Evolutionary conservation across 805 yeast genomes (phyloP), one percentile per base, ranked within the genome.

Genomic region (Metahyphopichia silvanorum): DNA sequence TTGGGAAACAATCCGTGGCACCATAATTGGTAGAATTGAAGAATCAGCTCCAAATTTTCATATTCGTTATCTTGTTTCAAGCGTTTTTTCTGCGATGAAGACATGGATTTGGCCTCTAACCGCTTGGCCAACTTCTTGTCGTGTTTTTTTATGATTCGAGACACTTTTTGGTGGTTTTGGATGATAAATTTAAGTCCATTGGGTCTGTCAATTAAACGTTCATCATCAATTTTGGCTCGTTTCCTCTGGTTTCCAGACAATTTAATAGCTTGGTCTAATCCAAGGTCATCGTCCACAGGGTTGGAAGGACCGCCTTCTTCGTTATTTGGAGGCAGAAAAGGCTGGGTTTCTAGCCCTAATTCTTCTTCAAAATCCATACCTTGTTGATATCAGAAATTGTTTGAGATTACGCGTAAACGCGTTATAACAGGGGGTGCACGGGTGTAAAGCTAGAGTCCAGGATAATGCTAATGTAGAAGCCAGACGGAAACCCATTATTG

Each of bases 1-100:
- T 82, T 84, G 4, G 96, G 95, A 49, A 73, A 86, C 23, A 87
- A 62, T 1, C 69, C 63, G 35, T 66, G 71, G 43, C 71, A 66
- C 73, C 73, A 66, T 16, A 66, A 48, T 40, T 66, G 71, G 46
- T 66, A 66, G 44, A 64, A 66, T 44, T 65, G 67, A 21, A 66
- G 42, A 1, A 63, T 53, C 1, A 62, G 47, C 2, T 59, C 44
- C 29, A 66, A 42, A 35, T 66, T 66, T 12, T 55, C 50, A 25
- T 43, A 53, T 37, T 64, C 70, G 16, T 56, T 53, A n/a, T 57
- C 60, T 12, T 45, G 40, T 29, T 51, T 56, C n/a, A 42, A 38
- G 12, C 27, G 21, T 32, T 32, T 31, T 28, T 14, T 31, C 25
- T 29, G 17, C 29, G 29, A 38, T 44, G 17, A 40, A 43, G 24